Evolutionary conservation across 2,329 filamentous ascomycete genomes (phyloP).

Genomic region (Pseudogymnoascus sp.): DNA sequence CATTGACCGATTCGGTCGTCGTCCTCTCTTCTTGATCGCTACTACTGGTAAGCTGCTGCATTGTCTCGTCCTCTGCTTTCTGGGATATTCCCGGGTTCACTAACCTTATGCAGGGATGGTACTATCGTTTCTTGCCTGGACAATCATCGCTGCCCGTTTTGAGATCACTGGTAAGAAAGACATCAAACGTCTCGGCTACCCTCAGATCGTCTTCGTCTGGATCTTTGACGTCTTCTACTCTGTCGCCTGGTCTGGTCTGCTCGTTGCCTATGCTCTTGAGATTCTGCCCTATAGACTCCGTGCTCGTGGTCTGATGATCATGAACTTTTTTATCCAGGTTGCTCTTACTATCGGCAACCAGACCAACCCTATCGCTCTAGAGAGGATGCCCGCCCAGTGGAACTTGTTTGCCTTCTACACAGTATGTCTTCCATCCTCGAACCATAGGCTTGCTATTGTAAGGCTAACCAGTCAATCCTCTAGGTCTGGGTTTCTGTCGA

Average conservation of each 20-base stretch:
- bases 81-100: neutral
- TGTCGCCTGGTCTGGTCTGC: conserved; percentile 49
- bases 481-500: conserved; percentile 48
- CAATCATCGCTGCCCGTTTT: conserved; percentile 38
- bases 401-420: conserved; percentile 61
- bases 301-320: conserved; percentile 44
- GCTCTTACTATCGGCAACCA: conserved; percentile 33
- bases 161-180: conserved; percentile 29
- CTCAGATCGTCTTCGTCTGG: conserved; percentile 41
- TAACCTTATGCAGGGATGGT: conserved; percentile 27
- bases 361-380: conserved; percentile 57
- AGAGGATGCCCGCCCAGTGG: conserved; percentile 52
- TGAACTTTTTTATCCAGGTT: conserved; percentile 49
- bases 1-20: conserved; percentile 47
- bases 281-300: conserved; percentile 42
- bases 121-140: conserved; percentile 44
- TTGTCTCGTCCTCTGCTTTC: neutral
- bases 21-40: conserved; percentile 43
- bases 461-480: conserved; percentile 12
- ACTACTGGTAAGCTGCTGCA: conserved; percentile 14
- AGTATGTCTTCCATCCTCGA: conserved; percentile 26
- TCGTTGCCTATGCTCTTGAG: conserved; percentile 46
- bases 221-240: conserved; percentile 44
- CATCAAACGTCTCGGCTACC: conserved; percentile 30
- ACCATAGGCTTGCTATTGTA: neutral